A percentile compares a stretch with the other conserved stretches of the same genome.
These are phyloP conservation scores for Annulohypoxylon moriforme DNA, from an alignment of 495 filamentous ascomycete species.

Conservation along the genomic window DNA sequence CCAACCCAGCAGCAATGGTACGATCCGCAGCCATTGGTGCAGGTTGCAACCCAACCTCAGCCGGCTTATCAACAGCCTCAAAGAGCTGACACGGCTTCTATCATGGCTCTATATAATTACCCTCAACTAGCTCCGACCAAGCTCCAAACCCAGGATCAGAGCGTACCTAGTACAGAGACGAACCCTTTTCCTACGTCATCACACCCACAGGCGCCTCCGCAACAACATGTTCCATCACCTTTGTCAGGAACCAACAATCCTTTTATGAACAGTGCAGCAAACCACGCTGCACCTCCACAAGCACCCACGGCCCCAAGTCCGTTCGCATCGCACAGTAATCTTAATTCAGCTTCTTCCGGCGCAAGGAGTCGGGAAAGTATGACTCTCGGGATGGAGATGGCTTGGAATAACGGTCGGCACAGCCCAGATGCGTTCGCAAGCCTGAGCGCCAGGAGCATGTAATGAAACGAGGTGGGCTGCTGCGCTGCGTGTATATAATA, in stretches of 20 bases:
- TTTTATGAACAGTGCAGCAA: constrained; percentile 49
- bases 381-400: constrained; percentile 75
- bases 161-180: constrained; percentile 24
- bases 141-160: constrained; percentile 39
- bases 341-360: constrained; percentile 57
- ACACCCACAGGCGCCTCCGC: constrained; percentile 40
- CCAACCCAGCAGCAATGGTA: constrained; percentile 50
- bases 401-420: constrained; percentile 81
- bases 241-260: constrained; percentile 59
- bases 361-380: constrained; percentile 87
- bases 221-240: constrained; percentile 27
- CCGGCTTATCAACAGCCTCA: constrained; percentile 49
- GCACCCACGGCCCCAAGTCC: constrained; percentile 36
- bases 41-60: constrained; percentile 22
- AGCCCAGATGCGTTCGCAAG: constrained; percentile 98
- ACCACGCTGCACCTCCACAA: constrained; percentile 23
- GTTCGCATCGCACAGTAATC: constrained; percentile 40
- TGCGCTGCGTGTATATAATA: constrained; percentile 26
- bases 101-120: constrained; percentile 87
- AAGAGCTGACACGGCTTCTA: constrained; percentile 78
- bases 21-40: constrained; percentile 41
- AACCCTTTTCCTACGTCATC: constrained; percentile 27
- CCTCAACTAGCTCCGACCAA: constrained; percentile 73
- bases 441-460: constrained; percentile 72
- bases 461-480: constrained; percentile 4